Evolutionary conservation across 2,329 filamentous ascomycete species (phyloP).

Genomic region (Biscogniauxia sp.): DNA sequence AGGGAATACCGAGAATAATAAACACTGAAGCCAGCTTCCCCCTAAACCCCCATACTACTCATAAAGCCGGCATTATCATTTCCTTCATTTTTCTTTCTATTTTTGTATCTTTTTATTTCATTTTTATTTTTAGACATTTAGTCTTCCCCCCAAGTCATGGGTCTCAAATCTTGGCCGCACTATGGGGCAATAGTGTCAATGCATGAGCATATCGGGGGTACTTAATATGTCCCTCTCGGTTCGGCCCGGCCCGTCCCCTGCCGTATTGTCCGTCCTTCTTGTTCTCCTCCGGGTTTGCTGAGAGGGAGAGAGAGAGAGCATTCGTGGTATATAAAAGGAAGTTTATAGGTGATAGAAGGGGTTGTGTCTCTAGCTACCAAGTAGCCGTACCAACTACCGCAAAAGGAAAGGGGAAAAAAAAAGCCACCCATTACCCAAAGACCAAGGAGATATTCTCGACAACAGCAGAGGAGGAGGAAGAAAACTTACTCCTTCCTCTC

Average conservation of each 20-base stretch:
- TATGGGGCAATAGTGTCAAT: background rate
- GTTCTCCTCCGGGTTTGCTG: background rate
- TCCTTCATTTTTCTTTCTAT: too few species aligned
- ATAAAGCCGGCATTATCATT: too few species aligned
- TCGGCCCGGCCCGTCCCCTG: background rate
- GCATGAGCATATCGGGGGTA: background rate
- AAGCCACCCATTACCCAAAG: too few species aligned
- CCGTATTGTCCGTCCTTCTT: background rate
- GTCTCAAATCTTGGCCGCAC: background rate
- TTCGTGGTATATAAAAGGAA: background rate
- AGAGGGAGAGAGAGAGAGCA: constrained; percentile 45
- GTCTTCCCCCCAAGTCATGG: background rate
- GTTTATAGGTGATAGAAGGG: background rate
- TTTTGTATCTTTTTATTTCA: too few species aligned
- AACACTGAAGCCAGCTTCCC: too few species aligned
- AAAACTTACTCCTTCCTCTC: constrained; percentile 46
- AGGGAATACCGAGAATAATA: too few species aligned
- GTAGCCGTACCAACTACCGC: too few species aligned
- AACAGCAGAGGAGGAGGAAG: background rate
- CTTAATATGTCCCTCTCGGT: background rate
- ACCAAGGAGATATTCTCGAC: too few species aligned
- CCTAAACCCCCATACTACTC: too few species aligned
- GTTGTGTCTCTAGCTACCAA: too few species aligned
- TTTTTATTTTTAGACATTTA: background rate
- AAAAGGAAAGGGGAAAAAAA: too few species aligned